phyloP scores from a whole-genome alignment of 371 early-diverging fungal genomes.

The Mortierella sp. region DNA sequence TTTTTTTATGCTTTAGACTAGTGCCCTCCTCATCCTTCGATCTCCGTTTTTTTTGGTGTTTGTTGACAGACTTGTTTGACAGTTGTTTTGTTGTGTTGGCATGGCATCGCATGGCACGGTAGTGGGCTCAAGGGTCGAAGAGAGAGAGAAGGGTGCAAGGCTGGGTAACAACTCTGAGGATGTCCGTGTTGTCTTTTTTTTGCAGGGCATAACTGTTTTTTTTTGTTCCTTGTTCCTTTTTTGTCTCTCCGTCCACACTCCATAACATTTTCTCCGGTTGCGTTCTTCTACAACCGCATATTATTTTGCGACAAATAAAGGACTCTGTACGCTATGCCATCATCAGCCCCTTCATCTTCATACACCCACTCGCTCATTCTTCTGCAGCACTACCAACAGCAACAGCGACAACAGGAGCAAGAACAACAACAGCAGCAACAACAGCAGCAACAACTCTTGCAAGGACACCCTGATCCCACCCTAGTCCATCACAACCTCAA shows the following conservation, averaged over 20 bases:
- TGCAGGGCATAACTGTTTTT: background rate
- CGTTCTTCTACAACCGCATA: too few relatives aligned
- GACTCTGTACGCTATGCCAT: conserved; percentile 19
- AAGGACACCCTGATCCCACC: background rate
- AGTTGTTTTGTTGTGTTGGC: background rate
- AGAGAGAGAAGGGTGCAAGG: too few relatives aligned
- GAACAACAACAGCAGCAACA: conserved; percentile 18
- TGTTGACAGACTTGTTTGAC: background rate
- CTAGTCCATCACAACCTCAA: background rate
- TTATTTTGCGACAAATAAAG: background rate
- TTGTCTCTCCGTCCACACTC: background rate
- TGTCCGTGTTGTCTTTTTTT: background rate
- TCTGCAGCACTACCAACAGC: conserved; percentile 26
- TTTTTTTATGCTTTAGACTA: background rate
- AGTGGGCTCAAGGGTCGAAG: background rate
- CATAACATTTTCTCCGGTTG: background rate
- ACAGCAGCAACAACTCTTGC: conserved; percentile 12
- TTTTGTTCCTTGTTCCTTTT: too few relatives aligned
- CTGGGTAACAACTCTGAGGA: background rate
- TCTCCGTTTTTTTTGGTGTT: background rate
- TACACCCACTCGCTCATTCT: conserved; percentile 33
- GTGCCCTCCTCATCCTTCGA: background rate
- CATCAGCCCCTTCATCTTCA: conserved; percentile 25
- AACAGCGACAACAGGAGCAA: conserved; percentile 24
- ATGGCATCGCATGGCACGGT: background rate